Evolutionary conservation across 352 stramenopile genomes (phyloP), one percentile per base, ranked within the genome.

Genomic region (Globisporangium emineosum): DNA sequence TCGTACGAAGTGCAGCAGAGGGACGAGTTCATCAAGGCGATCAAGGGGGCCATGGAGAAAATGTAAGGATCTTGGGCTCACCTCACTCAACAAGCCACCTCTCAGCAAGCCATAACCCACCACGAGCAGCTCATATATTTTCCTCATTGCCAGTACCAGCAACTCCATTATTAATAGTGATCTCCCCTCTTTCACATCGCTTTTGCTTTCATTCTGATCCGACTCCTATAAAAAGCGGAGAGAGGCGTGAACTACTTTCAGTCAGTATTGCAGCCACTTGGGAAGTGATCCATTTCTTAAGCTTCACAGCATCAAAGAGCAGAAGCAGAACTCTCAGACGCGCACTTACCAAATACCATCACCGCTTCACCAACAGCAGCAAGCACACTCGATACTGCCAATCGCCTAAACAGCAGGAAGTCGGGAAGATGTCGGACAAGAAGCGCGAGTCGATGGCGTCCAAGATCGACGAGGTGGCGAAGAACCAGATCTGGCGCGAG

Each of bases 401-500:
- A n/a, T n/a, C n/a, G n/a, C n/a, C n/a, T n/a, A n/a, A n/a, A n/a
- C n/a, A n/a, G n/a, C n/a, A n/a, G n/a, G n/a, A n/a, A n/a, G n/a
- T n/a, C n/a, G n/a, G n/a, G n/a, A n/a, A n/a, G n/a, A 90, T 90
- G 81, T 65, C 81, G 12, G 81, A 90, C 69, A 90, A 90, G 61
- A 91, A 91, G 67, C 78, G 78, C 40, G 83, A 91, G 53, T 90
- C 83, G 19, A 74, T 86, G 45, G 75, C 76, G n/a, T 89, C 80
- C 60, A 93, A 91, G 72, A 91, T 88, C 60, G 86, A 92, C 70
- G 86, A 94, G 67, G 86, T 94, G 57, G 80, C 83, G 30, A 78
- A 81, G 57, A 94, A 94, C 66, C 86, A 94, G 75, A 94, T 94
- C 70, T 94, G 83, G 83, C 83, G 86, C n/a, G 86, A 94, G 66